Evolutionary conservation across 148 eudicot genomes (phyloP).

Genomic region (Silene uniflora): DNA sequence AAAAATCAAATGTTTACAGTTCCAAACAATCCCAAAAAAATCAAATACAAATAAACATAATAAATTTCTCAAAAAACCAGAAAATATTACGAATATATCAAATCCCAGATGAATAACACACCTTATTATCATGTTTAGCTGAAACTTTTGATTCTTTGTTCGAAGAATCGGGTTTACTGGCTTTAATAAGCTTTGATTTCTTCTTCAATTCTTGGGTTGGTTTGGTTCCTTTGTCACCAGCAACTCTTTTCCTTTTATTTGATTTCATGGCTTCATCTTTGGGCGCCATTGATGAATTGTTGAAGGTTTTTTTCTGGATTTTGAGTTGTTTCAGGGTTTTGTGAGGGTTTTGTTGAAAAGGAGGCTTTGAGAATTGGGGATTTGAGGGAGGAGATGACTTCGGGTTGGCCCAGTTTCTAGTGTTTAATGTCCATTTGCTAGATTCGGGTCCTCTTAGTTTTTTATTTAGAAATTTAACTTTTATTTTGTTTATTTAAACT

Average conservation of each 20-base stretch:
- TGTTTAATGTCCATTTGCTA: not conserved
- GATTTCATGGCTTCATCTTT: slow-evolving; percentile 18
- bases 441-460: not conserved
- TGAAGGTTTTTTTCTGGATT: not conserved
- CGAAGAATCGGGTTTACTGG: not conserved
- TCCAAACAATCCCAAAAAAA: not conserved
- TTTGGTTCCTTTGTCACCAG: slow-evolving; percentile 21
- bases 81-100: not conserved
- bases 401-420: not conserved
- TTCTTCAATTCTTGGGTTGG: slow-evolving; percentile 32
- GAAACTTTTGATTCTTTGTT: slow-evolving; percentile 33
- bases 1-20: not conserved
- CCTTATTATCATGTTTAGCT: slow-evolving; percentile 21
- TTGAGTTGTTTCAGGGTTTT: slow-evolving; percentile 17
- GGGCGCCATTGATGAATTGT: slow-evolving; percentile 27
- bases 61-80: not conserved
- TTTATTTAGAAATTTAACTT: too few species aligned
- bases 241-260: slow-evolving; percentile 46
- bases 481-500: too few species aligned
- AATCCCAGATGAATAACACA: slow-evolving; percentile 35
- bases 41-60: not conserved
- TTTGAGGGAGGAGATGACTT: not conserved
- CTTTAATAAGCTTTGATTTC: slow-evolving; percentile 21
- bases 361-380: not conserved
- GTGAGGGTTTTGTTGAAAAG: slow-evolving; percentile 18